Base-by-base conservation (phyloP, 345 rosid species). In the Lepidium didymum region DNA sequence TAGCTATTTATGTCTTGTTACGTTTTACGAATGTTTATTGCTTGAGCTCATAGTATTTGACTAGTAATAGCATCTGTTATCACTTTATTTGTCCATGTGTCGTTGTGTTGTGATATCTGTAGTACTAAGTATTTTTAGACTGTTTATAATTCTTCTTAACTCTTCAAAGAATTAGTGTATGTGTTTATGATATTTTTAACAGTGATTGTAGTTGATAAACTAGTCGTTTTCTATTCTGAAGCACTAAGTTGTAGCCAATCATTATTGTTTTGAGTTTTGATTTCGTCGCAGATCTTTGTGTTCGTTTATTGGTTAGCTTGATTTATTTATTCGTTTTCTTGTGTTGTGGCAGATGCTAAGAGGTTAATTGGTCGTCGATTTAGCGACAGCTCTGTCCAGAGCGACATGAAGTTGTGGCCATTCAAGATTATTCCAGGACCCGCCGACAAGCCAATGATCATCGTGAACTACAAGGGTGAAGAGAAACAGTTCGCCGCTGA, bases 301-400 rank as follows among this genome's bases (percentile, higher is more conserved):
- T 3, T 23, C 49, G 37, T 25, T 21, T 33, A 2, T 1, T 66
- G 0, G 8, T 23, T n/a, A 6, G 25, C 1, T 5, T 6, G 0
- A 0, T 3, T 4, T 2, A 2, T 43, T 7, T 34, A 10, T 25
- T 25, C 1, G 12, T 8, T 25, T 4, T 19, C 3, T 38, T 15
- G 1, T 15, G 1, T 0, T 5, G 10, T 25, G 0, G 65, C 85
- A 83, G 92, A 88, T 82, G 91, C 92, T 0, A 88, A 84, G 82
- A 77, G 91, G 35, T 78, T 88, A 80, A 88, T 88, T 56, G 96
- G 96, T 12, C 82, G 92, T 10, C 83, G 96, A 43, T 86, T 79
- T 69, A 76, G 58, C 27, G 92, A 88, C 49, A 74, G 85, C 37
- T 47, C 96, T 14, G 86, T 88, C 10, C 92, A 86, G 69, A 83